Base-by-base conservation (phyloP, 2,329 filamentous ascomycete species). In the Fusarium sp. region DNA sequence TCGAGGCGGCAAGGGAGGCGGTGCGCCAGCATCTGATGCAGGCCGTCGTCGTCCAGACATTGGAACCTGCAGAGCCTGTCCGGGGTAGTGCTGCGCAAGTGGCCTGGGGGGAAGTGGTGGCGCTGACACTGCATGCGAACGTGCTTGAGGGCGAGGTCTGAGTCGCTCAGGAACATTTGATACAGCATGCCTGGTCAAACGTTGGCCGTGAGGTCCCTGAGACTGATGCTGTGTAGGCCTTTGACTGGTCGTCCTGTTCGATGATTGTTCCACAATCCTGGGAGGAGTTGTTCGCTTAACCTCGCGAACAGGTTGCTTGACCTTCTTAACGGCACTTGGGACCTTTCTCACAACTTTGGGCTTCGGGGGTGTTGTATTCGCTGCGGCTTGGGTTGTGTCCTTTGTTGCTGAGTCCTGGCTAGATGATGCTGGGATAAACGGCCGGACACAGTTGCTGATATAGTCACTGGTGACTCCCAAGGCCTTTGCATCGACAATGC, bases 381-480 rank as follows among this genome's bases (percentile, higher is more conserved):
- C 24, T 19, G 47, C 42, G 10, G 42, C 13, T 14, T 44, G 54
- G 6, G 50, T 51, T 47, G 19, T 19, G 19, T 19, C 19, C 19
- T 19, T 19, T 19, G 62, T 19, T 15, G 46, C 52, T 34, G 44
- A 50, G 44, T 62, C 50, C 15, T 69, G 69, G 24, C 63, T 62
- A 14, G 57, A 40, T 26, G 64, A 52, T 70, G 54, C 73, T 14
- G 79, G 79, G 28, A 81, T 73, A 57, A 76, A 79, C 7, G 79
- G 79, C 7, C 79, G 75, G 49, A 81, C 79, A 53, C 75, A 80
- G 58, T 78, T 77, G 68, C 63, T 75, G 57, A 81, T 76, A 47
- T 81, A 81, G 64, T 79, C 76, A 13, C 75, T 62, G 7, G 76
- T 72, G 54, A 81, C 67, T 31, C 81, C 80, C 14, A 82, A 70